These are phyloP conservation scores for Cutaneotrichosporon sp. DNA, from an alignment of 1,284 basidiomycete species.

Conservation along the genomic window DNA sequence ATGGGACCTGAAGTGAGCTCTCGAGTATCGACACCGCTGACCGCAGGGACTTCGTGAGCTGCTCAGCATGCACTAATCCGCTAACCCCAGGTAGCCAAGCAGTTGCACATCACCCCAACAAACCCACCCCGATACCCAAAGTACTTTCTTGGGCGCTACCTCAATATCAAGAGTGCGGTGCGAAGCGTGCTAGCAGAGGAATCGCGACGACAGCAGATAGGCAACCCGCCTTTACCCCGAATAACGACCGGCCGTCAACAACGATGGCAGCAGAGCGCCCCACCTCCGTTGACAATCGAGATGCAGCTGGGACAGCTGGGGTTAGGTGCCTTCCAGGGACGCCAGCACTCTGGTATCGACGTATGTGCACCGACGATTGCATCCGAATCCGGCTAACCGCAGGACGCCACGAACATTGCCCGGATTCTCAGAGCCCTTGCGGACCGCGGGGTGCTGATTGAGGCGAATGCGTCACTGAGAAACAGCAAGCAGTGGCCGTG, in stretches of 20 bases:
- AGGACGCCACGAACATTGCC: slow-evolving; percentile 83
- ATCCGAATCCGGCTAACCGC: not conserved
- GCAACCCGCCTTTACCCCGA: slow-evolving; percentile 27
- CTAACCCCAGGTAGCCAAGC: slow-evolving; percentile 40
- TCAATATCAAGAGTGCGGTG: slow-evolving; percentile 46
- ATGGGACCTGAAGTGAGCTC: slow-evolving; percentile 46
- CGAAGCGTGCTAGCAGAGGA: slow-evolving; percentile 34
- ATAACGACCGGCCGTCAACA: slow-evolving; percentile 23
- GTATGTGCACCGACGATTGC: slow-evolving; percentile 44
- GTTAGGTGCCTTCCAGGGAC: slow-evolving; percentile 61
- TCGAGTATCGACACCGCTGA: slow-evolving; percentile 1
- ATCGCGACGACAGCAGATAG: not conserved
- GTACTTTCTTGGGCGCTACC: slow-evolving; percentile 42
- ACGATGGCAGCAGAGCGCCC: slow-evolving; percentile 1
- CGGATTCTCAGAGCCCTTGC: slow-evolving; percentile 71
- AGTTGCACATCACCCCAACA: slow-evolving; percentile 45
- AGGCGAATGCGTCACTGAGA: slow-evolving; percentile 63
- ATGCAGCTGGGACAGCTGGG: slow-evolving; percentile 46
- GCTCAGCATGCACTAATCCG: not conserved
- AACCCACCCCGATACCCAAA: slow-evolving; percentile 29
- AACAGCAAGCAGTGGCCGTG: slow-evolving; percentile 46
- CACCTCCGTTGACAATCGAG: slow-evolving; percentile 37
- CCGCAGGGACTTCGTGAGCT: slow-evolving; percentile 36
- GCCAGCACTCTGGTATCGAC: slow-evolving; percentile 80
- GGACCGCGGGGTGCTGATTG: slow-evolving; percentile 59